Evolutionary conservation across 2,329 filamentous ascomycete species (phyloP), one percentile per base, ranked within the genome.

Genomic region (Aspergillus tubingensis): DNA sequence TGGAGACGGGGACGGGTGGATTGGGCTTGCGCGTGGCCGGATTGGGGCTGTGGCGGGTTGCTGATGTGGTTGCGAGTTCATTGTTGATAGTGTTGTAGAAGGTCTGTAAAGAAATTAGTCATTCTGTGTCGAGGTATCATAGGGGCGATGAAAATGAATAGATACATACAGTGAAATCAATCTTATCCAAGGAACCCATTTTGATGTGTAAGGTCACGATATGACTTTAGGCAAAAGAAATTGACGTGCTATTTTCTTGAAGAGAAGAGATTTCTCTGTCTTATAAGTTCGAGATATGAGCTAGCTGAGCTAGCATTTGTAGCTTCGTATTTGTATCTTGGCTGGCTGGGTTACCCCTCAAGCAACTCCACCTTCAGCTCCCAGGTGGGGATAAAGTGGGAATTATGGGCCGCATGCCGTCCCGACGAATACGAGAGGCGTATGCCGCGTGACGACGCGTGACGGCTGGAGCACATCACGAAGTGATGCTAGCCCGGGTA

Each of bases 81-180:
- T 50, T 50, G 25, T 50, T 50, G 25, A 50, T 50, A 5, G 47
- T 50, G 25, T 50, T 50, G 25, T 30, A 50, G 47, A 50, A 50
- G 10, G 19, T 32, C 25, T 30, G 13, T 49, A 6, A 11, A 32
- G 39, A 43, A 19, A 10, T 43, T 17, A 19, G 15, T 10, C 19
- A 23, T 17, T 44, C 1, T 19, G 7, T 11, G 21, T 5, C 41
- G 8, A 8, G 8, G 17, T 17, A 17, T 50, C 32, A 30, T 13
- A 49, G 25, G 8, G 25, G 25, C 11, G 17, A 13, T 44, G 25
- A 8, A 11, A 27, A 11, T 10, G 15, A 30, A 8, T 6, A 1
- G 44, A 25, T 7, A 27, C 44, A 15, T n/a, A 50, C 47, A 30
- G 47, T 50, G 15, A 50, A 50, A n/a, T 27, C 23, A 3, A 50